phyloP scores from a whole-genome alignment of 257 asterid species.

The Perilla frutescens region DNA sequence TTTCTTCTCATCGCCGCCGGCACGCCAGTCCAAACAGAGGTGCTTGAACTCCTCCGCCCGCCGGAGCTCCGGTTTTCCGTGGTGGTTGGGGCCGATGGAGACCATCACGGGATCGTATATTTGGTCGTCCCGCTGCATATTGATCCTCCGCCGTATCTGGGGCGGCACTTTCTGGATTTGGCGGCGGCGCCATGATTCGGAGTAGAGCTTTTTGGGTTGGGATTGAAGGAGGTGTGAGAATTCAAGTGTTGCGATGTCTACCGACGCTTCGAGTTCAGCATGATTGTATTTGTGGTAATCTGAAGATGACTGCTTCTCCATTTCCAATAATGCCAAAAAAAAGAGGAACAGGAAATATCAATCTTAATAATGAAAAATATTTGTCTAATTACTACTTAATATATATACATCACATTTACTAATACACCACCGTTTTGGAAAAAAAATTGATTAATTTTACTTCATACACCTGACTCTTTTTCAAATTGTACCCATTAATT shows the following conservation, averaged over 20 bases:
- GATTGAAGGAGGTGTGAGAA: constrained; percentile 17
- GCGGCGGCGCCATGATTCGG: not conserved
- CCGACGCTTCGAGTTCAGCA: not conserved
- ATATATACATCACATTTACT: too few relatives aligned
- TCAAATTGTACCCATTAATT: too few relatives aligned
- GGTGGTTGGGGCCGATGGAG: constrained; percentile 35
- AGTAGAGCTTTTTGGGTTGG: not conserved
- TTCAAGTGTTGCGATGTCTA: not conserved
- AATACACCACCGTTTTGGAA: too few relatives aligned
- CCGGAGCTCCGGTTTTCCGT: constrained; percentile 16
- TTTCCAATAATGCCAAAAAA: too few relatives aligned
- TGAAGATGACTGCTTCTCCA: not conserved
- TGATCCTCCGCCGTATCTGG: not conserved
- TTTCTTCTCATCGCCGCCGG: not conserved
- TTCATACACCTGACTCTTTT: too few relatives aligned
- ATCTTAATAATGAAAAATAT: too few relatives aligned
- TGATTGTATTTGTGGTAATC: too few relatives aligned
- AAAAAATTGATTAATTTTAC: too few relatives aligned
- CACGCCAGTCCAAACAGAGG: not conserved
- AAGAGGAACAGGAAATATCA: too few relatives aligned
- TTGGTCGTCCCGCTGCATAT: not conserved
- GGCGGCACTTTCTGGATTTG: not conserved
- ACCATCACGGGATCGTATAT: constrained; percentile 11
- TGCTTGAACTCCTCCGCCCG: constrained; percentile 26
- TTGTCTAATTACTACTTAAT: too few relatives aligned